Evolutionary conservation across 75 land plant species (phyloP), one percentile per base, ranked within the genome.

Genomic region (Isoetes taiwanensis): DNA sequence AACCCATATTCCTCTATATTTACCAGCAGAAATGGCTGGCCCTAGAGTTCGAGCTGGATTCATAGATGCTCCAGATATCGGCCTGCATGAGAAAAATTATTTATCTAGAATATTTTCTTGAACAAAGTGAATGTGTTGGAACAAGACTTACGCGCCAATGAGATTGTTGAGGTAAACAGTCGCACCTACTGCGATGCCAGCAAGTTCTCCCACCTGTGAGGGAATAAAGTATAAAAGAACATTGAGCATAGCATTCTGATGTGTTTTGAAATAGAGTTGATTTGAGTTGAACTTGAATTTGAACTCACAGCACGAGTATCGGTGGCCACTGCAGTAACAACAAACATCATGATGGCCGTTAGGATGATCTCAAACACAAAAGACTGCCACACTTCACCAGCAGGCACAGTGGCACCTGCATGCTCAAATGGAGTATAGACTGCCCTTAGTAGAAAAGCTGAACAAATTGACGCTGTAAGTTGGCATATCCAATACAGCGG

Each of bases 131-230:
- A n/a, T n/a, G n/a, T n/a, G n/a, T n/a, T n/a, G n/a, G n/a, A n/a
- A 24, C 46, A 30, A 0, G 6, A 41, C 84, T 58, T 29, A 88
- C 96, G 90, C 96, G 5, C 85, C 84, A 20, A 85, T 65, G 26
- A 89, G 76, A 30, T 84, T 77, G 64, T 89, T 89, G 8, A 89
- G 75, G 72, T 71, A 65, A 21, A 85, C 96, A 0, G 96, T 89
- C 9, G 90, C 90, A 31, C 90, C 96, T 30, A 89, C 84, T 17
- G 90, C 96, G 14, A 89, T 79, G 0, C 86, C 96, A 2, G 96
- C 96, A 31, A 85, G 76, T 52, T 89, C 89, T 19, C 90, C 90
- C 27, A 78, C 81, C 89, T 87, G 72, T 10, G 8, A n/a, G n/a
- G n/a, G n/a, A n/a, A n/a, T n/a, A n/a, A n/a, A n/a, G n/a, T n/a